Conservation (phyloP, 2,329 filamentous ascomycete species). For the Metarhizium anisopliae region DNA sequence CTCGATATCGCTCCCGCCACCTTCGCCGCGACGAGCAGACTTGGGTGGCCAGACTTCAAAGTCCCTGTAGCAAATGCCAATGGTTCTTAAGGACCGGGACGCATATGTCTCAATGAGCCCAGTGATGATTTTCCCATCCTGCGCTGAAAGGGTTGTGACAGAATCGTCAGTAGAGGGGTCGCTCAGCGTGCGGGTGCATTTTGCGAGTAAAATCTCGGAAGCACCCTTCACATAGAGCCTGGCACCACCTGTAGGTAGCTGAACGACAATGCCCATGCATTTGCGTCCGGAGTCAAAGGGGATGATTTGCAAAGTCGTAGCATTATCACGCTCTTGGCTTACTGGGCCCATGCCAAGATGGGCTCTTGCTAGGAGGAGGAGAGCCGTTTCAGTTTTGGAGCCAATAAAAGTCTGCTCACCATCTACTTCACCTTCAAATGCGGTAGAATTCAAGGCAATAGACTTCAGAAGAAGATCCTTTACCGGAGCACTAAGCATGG, state of each 20-base stretch:
- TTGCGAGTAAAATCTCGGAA: conserved; percentile 52
- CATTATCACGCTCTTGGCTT: conserved; percentile 52
- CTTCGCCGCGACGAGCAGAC: conserved; percentile 43
- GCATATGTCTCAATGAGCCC: conserved; percentile 70
- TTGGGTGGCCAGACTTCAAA: conserved; percentile 78
- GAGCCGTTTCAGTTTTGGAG: conserved; percentile 68
- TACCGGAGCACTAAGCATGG: conserved; percentile 34
- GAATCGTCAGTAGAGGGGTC: conserved; percentile 38
- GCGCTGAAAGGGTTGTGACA: conserved; percentile 35
- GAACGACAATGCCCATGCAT: conserved; percentile 55
- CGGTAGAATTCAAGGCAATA: conserved; percentile 60
- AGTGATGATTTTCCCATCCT: conserved; percentile 49
- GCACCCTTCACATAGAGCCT: conserved; percentile 56
- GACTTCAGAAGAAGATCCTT: conserved; percentile 50
- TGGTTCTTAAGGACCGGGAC: conserved; percentile 70
- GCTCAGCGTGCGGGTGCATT: conserved; percentile 43
- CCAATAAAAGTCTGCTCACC: conserved; percentile 60
- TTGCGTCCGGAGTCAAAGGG: conserved; percentile 71
- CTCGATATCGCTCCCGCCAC: conserved; percentile 49
- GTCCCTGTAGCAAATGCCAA: conserved; percentile 75
- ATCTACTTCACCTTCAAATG: conserved; percentile 66
- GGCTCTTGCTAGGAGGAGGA: conserved; percentile 60
- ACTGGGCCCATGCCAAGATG: conserved; percentile 60
- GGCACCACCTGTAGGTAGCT: conserved; percentile 40
- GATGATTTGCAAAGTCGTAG: conserved; percentile 54